A percentile compares a stretch with the other conserved stretches of the same genome.
Conservation (phyloP, 352 stramenopile genomes). For the Pythium volutum region DNA sequence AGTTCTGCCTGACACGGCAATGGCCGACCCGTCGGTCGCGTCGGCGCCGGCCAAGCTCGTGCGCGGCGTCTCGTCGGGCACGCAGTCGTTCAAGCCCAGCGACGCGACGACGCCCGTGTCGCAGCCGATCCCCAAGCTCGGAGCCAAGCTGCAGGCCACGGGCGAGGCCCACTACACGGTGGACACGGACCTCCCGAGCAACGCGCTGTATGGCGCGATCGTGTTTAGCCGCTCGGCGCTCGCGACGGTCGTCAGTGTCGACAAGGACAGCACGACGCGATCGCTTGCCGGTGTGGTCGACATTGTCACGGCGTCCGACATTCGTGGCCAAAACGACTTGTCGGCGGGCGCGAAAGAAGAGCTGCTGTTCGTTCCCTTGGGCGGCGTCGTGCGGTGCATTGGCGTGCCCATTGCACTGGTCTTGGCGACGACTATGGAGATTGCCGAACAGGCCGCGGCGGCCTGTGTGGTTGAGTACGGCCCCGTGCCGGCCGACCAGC, state of each 20-base stretch:
- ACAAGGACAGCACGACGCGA: constrained; percentile 24
- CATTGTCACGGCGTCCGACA: constrained; percentile 34
- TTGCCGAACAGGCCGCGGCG: constrained; percentile 29
- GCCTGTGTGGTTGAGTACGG: constrained; percentile 34
- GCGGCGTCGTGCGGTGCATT: constrained; percentile 37
- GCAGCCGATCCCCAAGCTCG: constrained; percentile 38
- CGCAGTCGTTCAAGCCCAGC: constrained; percentile 29
- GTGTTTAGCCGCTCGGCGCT: constrained; percentile 27
- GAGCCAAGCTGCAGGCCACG: constrained; percentile 33
- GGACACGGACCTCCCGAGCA: constrained; percentile 28
- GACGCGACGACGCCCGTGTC: constrained; percentile 29
- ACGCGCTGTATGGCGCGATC: constrained; percentile 34
- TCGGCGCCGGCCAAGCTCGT: constrained; percentile 19
- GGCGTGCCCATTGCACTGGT: constrained; percentile 40
- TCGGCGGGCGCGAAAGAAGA: constrained; percentile 26
- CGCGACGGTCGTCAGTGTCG: constrained; percentile 25
- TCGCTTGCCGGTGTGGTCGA: constrained; percentile 34
- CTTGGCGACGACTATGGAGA: constrained; percentile 31
- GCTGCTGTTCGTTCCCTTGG: constrained; percentile 41
- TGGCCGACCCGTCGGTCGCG: constrained; percentile 17
- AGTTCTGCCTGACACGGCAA: background rate
- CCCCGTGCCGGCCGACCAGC: constrained; percentile 20
- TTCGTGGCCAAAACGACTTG: constrained; percentile 33
- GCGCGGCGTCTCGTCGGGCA: constrained; percentile 26
- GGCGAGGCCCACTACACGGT: constrained; percentile 45